Base-by-base conservation (phyloP, 108 stramenopile species). In the Cylindrotheca fusiformis region DNA sequence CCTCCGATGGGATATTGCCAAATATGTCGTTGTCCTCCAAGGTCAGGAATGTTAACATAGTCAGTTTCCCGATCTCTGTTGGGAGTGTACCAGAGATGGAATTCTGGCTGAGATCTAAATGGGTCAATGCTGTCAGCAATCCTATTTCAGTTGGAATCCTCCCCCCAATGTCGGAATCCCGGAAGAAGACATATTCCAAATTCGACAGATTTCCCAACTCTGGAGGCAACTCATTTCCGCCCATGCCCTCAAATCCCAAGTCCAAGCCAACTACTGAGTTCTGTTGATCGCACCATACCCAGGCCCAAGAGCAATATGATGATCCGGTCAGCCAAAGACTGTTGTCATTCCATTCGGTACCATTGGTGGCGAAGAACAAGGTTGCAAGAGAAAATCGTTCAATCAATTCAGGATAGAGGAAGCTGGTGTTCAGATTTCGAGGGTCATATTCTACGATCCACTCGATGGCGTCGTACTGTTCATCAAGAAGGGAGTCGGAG, bases 31-130 rank as follows among this genome's bases (percentile, higher is more conserved):
- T 89, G 48, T 84, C 65, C 30, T 68, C 58, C 5, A 91, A 53
- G 14, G 51, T 48, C 12, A 93, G 58, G 28, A 75, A 75, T 26
- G 60, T 50, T 30, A 90, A 76, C 18, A 67, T 54, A 5, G 67
- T 55, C 8, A 87, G 49, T 1, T 61, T 29, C 1, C 74, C 81
- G 47, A 91, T 75, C 21, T 72, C 68, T 0, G 33, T 4, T 30
- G 90, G 90, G 19, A 91, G 32, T 4, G 76, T 29, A 18, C 89
- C 89, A 26, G 64, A 36, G 32, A 86, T 70, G 22, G 47, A 19
- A 52, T 81, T 85, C 32, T 76, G 54, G 46, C 71, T 77, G 28
- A 71, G 61, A 26, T 65, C 67, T 17, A 94, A 55, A 17, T 71
- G 61, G 8, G 48, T 47, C 46, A 71, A 41, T 10, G 33, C 32